Evolutionary conservation across 148 eudicot genomes (phyloP).

Genomic region (Silene conica): DNA sequence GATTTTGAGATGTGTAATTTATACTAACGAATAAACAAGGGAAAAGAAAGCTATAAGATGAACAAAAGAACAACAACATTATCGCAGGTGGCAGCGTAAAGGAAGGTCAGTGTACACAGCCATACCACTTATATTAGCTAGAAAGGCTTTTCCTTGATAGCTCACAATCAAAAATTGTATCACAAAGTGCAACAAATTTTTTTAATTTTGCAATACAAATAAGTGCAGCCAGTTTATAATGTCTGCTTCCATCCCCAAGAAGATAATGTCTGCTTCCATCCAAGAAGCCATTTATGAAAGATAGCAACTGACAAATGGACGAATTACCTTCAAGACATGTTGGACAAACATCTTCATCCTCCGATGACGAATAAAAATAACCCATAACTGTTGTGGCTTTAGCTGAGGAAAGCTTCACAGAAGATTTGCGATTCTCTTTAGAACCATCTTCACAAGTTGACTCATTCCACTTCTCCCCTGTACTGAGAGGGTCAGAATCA

Average conservation of each 20-base stretch:
- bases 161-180: too few species aligned
- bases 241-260: background rate
- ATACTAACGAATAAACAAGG: background rate
- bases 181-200: background rate
- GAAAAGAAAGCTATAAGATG: background rate
- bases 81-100: background rate
- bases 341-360: constrained; percentile 95
- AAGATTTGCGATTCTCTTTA: constrained; percentile 52
- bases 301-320: background rate
- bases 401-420: constrained; percentile 50
- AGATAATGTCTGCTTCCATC: background rate
- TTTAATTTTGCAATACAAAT: background rate
- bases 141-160: background rate
- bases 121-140: background rate
- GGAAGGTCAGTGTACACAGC: background rate
- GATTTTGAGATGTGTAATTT: background rate
- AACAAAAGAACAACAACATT: background rate
- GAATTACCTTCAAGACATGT: constrained; percentile 87
- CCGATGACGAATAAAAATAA: constrained; percentile 65
- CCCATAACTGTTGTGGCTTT: constrained; percentile 48
- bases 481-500: constrained; percentile 51
- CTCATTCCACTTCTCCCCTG: constrained; percentile 56
- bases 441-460: constrained; percentile 56
- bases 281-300: background rate
- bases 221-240: background rate